A percentile compares a stretch with the other conserved stretches of the same genome.
Evolutionary conservation across 371 early-diverging fungal species (phyloP).

Genomic region (Blastocladiella emersonii): DNA sequence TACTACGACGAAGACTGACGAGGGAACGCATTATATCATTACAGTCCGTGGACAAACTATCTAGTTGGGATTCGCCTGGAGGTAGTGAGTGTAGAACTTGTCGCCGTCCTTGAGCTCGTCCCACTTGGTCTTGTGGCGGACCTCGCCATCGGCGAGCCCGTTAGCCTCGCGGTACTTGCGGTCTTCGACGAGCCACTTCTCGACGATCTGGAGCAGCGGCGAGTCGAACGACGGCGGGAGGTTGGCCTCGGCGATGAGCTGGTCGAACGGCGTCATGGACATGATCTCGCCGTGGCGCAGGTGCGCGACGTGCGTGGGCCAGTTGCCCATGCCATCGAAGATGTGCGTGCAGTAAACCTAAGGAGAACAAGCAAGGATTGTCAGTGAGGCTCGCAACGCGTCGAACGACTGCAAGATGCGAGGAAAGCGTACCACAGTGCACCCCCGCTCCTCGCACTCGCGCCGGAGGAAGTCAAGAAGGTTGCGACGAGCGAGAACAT

Average conservation of each 20-base stretch:
- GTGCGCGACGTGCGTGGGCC: slow-evolving; percentile 64
- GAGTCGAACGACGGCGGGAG: slow-evolving; percentile 32
- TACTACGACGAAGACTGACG: no score
- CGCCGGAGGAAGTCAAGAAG: slow-evolving; percentile 42
- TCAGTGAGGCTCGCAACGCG: not conserved
- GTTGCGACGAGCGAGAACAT: slow-evolving; percentile 56
- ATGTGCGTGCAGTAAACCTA: slow-evolving; percentile 58
- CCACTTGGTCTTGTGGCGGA: slow-evolving; percentile 40
- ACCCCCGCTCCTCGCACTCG: slow-evolving; percentile 44
- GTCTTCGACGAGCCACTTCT: slow-evolving; percentile 40
- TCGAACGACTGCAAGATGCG: no score
- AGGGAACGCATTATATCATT: no score
- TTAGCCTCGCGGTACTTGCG: slow-evolving; percentile 21
- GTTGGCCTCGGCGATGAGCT: slow-evolving; percentile 33
- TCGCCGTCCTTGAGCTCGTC: slow-evolving; percentile 59
- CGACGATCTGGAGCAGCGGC: slow-evolving; percentile 46
- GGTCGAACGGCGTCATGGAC: not conserved
- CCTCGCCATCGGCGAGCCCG: slow-evolving; percentile 10
- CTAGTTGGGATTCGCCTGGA: slow-evolving; percentile 21
- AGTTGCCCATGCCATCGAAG: slow-evolving; percentile 43
- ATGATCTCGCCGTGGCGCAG: slow-evolving; percentile 40
- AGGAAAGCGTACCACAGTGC: not conserved
- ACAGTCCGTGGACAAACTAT: no score
- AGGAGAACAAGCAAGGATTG: not conserved
- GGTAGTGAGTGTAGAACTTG: slow-evolving; percentile 44